Conservation (phyloP, 2,329 filamentous ascomycete genomes). For the Beauveria caledonica region DNA sequence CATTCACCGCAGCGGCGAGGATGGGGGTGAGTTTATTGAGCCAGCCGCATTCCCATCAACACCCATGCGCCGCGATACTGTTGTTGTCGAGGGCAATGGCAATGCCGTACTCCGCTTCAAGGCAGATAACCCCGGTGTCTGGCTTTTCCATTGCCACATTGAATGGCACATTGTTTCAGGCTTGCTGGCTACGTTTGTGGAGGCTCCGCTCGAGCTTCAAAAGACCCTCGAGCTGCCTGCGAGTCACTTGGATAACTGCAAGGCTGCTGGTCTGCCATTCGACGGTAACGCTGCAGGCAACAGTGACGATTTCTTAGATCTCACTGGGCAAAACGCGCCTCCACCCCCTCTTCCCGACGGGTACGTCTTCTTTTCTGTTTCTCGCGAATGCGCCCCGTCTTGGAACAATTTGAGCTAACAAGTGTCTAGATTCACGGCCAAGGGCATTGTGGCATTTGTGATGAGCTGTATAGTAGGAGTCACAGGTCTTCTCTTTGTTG, state of each 20-base stretch:
- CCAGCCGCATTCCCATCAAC: slow-evolving; percentile 39
- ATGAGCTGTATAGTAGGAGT: slow-evolving; percentile 64
- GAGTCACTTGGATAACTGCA: slow-evolving; percentile 50
- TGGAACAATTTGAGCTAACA: neutral
- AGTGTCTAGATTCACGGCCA: slow-evolving; percentile 49
- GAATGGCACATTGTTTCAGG: slow-evolving; percentile 67
- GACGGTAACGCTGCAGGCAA: slow-evolving; percentile 71
- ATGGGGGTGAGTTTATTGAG: slow-evolving; percentile 47
- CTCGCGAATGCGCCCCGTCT: too few species aligned
- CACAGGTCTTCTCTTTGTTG: slow-evolving; percentile 58
- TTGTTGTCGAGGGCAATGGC: slow-evolving; percentile 56
- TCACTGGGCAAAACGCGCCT: slow-evolving; percentile 50
- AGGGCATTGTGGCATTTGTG: slow-evolving; percentile 65
- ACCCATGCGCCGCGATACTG: slow-evolving; percentile 61
- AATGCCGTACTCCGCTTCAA: slow-evolving; percentile 61
- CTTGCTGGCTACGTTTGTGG: slow-evolving; percentile 56
- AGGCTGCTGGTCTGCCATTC: slow-evolving; percentile 38
- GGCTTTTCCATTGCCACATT: slow-evolving; percentile 74
- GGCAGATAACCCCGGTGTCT: slow-evolving; percentile 60
- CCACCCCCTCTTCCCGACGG: slow-evolving; percentile 54
- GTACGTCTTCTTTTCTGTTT: slow-evolving; percentile 25
- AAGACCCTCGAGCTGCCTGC: slow-evolving; percentile 49
- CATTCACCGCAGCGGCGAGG: slow-evolving; percentile 50
- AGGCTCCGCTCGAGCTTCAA: slow-evolving; percentile 56
- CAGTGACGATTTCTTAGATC: slow-evolving; percentile 52